Evolutionary conservation across 2,329 filamentous ascomycete genomes (phyloP).

Genomic region (Herpotrichia juniperi): DNA sequence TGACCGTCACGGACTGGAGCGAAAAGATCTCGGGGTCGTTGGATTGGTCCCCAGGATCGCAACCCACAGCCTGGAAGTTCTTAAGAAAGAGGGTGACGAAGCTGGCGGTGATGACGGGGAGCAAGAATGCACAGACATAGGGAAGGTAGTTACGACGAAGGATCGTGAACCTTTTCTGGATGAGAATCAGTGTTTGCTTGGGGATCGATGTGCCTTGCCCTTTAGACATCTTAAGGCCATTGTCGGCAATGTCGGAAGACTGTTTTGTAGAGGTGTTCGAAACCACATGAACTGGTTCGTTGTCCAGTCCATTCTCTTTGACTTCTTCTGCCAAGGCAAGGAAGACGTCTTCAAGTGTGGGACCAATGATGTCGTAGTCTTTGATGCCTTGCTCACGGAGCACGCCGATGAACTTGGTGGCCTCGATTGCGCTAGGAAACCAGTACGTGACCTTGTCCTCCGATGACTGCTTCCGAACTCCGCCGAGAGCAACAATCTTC

Average conservation of each 20-base stretch:
- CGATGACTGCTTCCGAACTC: conserved; percentile 50
- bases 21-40: conserved; percentile 40
- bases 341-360: conserved; percentile 93
- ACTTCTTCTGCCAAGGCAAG: conserved; percentile 84
- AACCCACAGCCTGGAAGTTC: conserved; percentile 58
- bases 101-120: conserved; percentile 80
- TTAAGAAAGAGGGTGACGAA: conserved; percentile 79
- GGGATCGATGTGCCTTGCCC: conserved; percentile 73
- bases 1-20: conserved; percentile 26
- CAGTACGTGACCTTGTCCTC: conserved; percentile 76
- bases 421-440: conserved; percentile 71
- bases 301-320: conserved; percentile 55
- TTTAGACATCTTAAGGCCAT: conserved; percentile 60
- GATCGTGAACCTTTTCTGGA: conserved; percentile 78
- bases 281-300: conserved; percentile 22
- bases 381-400: conserved; percentile 71
- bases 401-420: conserved; percentile 71
- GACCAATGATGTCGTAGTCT: conserved; percentile 85
- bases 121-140: conserved; percentile 73
- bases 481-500: conserved; percentile 56
- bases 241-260: conserved; percentile 33
- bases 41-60: conserved; percentile 47
- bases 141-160: conserved; percentile 79
- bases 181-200: conserved; percentile 74
- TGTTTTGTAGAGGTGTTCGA: conserved; percentile 22